These are phyloP conservation scores for Batkoa obscura DNA, from an alignment of 371 early-diverging fungal species.

Conservation along the genomic window DNA sequence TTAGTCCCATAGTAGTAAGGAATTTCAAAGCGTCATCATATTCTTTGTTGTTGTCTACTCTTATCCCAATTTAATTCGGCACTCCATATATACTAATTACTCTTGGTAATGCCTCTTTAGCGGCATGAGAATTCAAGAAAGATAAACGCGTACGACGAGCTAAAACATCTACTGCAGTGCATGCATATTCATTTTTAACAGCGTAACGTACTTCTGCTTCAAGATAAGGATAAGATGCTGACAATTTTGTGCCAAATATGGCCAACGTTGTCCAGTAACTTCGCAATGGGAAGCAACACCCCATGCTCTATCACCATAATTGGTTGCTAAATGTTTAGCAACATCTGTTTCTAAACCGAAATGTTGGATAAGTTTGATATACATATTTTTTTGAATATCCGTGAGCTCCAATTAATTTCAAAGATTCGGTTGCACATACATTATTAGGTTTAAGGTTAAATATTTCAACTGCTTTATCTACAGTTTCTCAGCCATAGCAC, in stretches of 20 bases:
- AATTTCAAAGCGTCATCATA: slow-evolving; percentile 45
- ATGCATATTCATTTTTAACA: slow-evolving; percentile 82
- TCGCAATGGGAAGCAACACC: slow-evolving; percentile 65
- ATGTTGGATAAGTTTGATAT: slow-evolving; percentile 74
- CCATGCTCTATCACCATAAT: slow-evolving; percentile 94
- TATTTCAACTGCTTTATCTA: slow-evolving; percentile 68
- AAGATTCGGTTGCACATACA: slow-evolving; percentile 54
- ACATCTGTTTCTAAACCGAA: slow-evolving; percentile 87
- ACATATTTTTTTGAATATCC: slow-evolving; percentile 75
- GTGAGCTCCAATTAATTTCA: slow-evolving; percentile 72
- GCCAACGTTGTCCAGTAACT: slow-evolving; percentile 50
- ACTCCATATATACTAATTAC: slow-evolving; percentile 87
- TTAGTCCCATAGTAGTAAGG: slow-evolving; percentile 79
- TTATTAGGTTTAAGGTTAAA: slow-evolving; percentile 24
- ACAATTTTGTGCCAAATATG: slow-evolving; percentile 64
- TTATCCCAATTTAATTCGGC: slow-evolving; percentile 68
- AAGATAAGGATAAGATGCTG: slow-evolving; percentile 77
- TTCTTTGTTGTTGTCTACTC: slow-evolving; percentile 43
- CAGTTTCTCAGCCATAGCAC: slow-evolving; percentile 97
- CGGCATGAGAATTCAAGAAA: slow-evolving; percentile 91
- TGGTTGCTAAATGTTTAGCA: slow-evolving; percentile 76
- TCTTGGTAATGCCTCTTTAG: slow-evolving; percentile 62
- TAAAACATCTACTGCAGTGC: slow-evolving; percentile 85
- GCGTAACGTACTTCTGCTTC: slow-evolving; percentile 94
- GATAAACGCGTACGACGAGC: slow-evolving; percentile 88